Evolutionary conservation across 495 filamentous ascomycete species (phyloP), one percentile per base, ranked within the genome.

Genomic region (Lindgomyces ingoldianus): DNA sequence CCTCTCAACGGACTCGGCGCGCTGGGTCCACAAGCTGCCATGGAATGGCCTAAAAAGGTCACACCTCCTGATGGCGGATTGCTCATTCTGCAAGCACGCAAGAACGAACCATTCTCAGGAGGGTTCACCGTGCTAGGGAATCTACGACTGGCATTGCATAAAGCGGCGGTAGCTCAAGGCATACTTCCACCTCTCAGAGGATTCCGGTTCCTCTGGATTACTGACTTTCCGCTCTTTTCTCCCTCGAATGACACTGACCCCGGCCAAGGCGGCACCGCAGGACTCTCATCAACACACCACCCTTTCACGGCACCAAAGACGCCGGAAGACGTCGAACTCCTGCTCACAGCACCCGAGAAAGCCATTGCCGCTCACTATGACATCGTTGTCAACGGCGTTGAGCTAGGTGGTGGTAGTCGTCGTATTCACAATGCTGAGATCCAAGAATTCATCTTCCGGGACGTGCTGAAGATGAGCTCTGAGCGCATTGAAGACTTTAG

Each of bases 321-420:
- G 4, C 67, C 81, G 12, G 77, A 79, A 12, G 95, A 98, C 70
- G 84, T 96, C 26, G 86, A 90, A 45, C 72, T 92, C 1, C 83
- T 97, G 10, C 75, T 82, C 19, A 86, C 83, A 4, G 80, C 91
- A 55, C 95, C 94, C 1, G 79, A 88, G 10, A 76, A 82, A 60
- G 92, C 83, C 0, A 82, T 81, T 39, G 93, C 84, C 0, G 92
- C 96, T 72, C 90, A 95, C 73, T 98, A 96, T 74, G 94, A 98
- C 70, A 82, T 98, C 16, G 94, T 98, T 12, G 84, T 98, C 60
- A 98, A 98, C 72, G 94, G 94, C 16, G 85, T 96, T 14, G 94
- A 98, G 74, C 82, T 98, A 26, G 94, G 94, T 44, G 94, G 94
- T 12, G 94, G 94, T 10, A 95, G 90, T 74, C 84, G 89, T 11